Percentiles rank a stretch among this genome's conserved stretches.
phyloP scores from a whole-genome alignment of 1,139 yeast species.

The Saccharomyces uvarum region DNA sequence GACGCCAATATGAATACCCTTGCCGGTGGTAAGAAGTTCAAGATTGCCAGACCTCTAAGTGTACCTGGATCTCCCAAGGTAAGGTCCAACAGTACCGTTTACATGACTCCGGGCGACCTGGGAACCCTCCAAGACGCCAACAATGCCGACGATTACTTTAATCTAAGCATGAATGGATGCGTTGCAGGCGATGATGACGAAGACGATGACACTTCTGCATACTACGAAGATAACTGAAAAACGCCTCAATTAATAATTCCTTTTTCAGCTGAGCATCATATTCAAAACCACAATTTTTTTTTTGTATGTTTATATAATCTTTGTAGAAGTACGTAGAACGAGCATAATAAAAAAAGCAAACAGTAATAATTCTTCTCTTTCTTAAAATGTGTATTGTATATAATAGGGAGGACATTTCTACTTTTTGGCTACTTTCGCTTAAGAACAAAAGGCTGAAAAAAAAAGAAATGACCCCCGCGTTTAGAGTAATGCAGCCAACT shows the following conservation, averaged over 20 bases:
- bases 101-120: constrained; percentile 63
- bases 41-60: constrained; percentile 83
- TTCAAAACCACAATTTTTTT: neutral
- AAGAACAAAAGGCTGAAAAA: neutral
- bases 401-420: neutral
- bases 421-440: neutral
- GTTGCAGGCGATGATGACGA: constrained; percentile 35
- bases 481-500: neutral
- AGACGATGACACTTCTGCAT: constrained; percentile 25
- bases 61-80: constrained; percentile 93
- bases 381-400: too few relatives aligned
- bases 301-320: too few relatives aligned
- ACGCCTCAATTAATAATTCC: neutral
- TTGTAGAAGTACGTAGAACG: too few relatives aligned
- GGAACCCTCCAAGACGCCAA: constrained; percentile 93
- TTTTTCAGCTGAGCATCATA: neutral
- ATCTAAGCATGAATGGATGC: constrained; percentile 51
- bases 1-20: constrained; percentile 28
- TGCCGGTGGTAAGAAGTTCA: constrained; percentile 39
- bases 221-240: neutral
- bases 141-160: constrained; percentile 80
- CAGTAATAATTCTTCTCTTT: too few relatives aligned
- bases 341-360: too few relatives aligned
- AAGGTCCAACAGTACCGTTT: constrained; percentile 38
- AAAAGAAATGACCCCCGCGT: neutral